Conservation (phyloP, 2,329 filamentous ascomycete genomes). For the Colletotrichum scovillei region DNA sequence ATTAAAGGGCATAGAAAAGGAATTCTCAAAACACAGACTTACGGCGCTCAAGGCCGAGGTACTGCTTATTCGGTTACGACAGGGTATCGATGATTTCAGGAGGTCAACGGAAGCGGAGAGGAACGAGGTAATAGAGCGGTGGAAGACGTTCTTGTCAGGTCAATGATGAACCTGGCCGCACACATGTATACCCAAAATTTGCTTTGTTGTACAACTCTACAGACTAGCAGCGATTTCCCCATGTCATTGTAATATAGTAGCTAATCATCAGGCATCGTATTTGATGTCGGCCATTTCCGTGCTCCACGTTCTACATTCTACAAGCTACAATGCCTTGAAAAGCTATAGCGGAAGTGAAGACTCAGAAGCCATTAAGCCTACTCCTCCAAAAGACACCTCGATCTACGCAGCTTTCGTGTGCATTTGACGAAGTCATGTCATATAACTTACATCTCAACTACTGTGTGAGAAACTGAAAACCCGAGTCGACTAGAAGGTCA, state of each 20-base stretch:
- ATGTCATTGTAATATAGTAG: not conserved
- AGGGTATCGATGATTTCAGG: conserved; percentile 44
- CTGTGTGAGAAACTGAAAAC: no score
- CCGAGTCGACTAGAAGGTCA: no score
- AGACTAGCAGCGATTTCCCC: not conserved
- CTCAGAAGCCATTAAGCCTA: no score
- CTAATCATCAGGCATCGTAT: not conserved
- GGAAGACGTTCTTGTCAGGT: conserved; percentile 34
- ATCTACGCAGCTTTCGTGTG: no score
- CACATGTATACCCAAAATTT: conserved; percentile 15
- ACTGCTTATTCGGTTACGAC: conserved; percentile 45
- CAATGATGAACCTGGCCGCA: not conserved
- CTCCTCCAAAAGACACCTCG: no score
- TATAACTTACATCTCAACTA: no score
- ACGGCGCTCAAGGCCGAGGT: conserved; percentile 47
- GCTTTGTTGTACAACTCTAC: conserved; percentile 1
- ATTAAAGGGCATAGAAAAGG: conserved; percentile 65
- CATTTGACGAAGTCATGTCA: no score
- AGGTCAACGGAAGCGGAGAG: conserved; percentile 37
- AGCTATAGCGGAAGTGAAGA: no score
- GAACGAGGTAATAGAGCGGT: conserved; percentile 42
- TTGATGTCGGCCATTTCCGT: no score
- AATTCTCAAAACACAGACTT: conserved; percentile 50
- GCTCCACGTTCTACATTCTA: no score
- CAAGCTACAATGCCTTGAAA: no score